Evolutionary conservation across 306 rosid genomes (phyloP), one percentile per base, ranked within the genome.

Genomic region (Elaeagnus macrophylla): DNA sequence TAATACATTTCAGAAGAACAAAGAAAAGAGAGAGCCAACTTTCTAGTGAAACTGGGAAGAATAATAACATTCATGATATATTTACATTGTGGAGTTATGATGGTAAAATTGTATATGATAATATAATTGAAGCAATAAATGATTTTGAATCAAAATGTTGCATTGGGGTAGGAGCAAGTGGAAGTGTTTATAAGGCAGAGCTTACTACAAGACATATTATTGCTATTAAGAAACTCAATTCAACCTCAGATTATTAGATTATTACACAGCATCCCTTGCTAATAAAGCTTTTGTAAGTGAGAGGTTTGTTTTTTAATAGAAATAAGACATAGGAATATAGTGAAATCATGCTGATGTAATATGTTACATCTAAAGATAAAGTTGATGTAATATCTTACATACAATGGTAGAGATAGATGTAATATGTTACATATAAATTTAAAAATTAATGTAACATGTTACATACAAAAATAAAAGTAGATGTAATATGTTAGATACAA

Each of bases 161-260:
- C n/a, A n/a, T n/a, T n/a, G n/a, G n/a, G n/a, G n/a, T n/a, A n/a
- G n/a, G n/a, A n/a, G n/a, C n/a, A n/a, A n/a, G n/a, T n/a, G n/a
- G n/a, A n/a, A n/a, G n/a, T n/a, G n/a, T n/a, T n/a, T n/a, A n/a
- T n/a, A n/a, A n/a, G n/a, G n/a, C n/a, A n/a, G n/a, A n/a, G n/a
- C n/a, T n/a, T n/a, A n/a, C n/a, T n/a, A n/a, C n/a, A n/a, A 12
- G 2, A 9, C 9, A 37, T 12, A 1, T 9, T n/a, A 54, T 59
- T 8, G 66, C 61, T 2, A 61, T 59, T 39, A 67, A 67, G 66
- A 51, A 59, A 38, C 39, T 67, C 15, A 42, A 59, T 13, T 9
- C 5, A 1, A 0, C 6, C 9, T 1, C 1, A n/a, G n/a, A n/a
- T n/a, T n/a, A n/a, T n/a, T n/a, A 0, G 12, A 10, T 0, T 7